Base-by-base conservation (phyloP, 2,329 filamentous ascomycete genomes). In the Apiospora koreana region DNA sequence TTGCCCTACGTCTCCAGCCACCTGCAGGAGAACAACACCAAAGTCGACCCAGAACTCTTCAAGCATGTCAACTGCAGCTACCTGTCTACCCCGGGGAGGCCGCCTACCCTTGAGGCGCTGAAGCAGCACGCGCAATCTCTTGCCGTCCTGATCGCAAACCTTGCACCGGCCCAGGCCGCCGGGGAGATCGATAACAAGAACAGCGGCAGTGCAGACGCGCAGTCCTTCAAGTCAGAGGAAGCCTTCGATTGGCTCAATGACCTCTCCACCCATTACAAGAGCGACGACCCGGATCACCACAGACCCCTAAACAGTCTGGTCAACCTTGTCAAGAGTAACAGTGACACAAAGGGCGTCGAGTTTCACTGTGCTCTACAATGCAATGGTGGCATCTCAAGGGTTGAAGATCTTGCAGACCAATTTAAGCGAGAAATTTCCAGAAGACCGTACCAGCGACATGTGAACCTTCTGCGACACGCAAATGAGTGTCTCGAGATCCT, bases 101-200 rank as follows among this genome's bases (percentile, higher is more conserved):
- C 87, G 3, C 87, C 88, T 1, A 89, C 87, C 0, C 80, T 91
- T n/a, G 79, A 86, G 1, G 82, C 86, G 1, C 81, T 91, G 45
- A 91, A 91, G 77, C 85, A 88, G 75, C 88, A 91, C 72, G 86
- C 87, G 0, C 88, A 90, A 69, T 85, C 86, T n/a, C 82, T 91
- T 21, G 79, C 82, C 43, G 82, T 85, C 18, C 81, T 90, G 65
- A 88, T 91, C 72, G 81, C 82, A 3, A 78, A 81, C 54, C 77
- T 90, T 14, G 81, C 81, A 2, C 80, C 86, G 5, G 82, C 80
- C 10, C 76, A 80, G 8, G 73, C 72, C 12, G 73, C 74, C 1
- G 75, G 76, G 64, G 76, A 80, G 21, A 74, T 83, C n/a, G 73
- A 80, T 28, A 73, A 75, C 10, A 73, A 74, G 3, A 75, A 73